Percentiles rank a stretch among this genome's conserved stretches.
Evolutionary conservation across 371 early-diverging fungal species (phyloP).

Genomic region (Syncephalis fuscata): DNA sequence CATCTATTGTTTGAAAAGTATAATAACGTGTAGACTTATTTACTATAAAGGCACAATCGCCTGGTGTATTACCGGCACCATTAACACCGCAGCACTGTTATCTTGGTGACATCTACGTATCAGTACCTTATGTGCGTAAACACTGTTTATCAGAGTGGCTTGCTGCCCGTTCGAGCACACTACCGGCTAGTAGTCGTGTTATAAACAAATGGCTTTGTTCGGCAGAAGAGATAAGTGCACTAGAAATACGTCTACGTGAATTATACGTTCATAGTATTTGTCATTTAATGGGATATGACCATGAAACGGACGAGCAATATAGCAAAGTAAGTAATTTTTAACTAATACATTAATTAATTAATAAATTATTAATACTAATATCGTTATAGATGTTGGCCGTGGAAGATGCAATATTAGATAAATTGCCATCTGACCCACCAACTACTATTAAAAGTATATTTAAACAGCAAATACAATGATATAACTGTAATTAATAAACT

Average conservation of each 20-base stretch:
- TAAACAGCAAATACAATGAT: too few species aligned
- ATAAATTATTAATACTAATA: too few species aligned
- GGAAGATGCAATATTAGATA: too few species aligned
- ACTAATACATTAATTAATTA: not conserved
- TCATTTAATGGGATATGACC: slow-evolving; percentile 11
- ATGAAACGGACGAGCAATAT: slow-evolving; percentile 6
- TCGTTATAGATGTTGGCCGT: too few species aligned
- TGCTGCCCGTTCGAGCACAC: too few species aligned
- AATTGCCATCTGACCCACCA: too few species aligned
- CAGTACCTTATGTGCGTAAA: slow-evolving; percentile 2
- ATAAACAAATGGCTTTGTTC: not conserved
- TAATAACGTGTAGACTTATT: too few species aligned
- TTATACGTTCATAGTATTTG: slow-evolving; percentile 7
- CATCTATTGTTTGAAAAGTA: too few species aligned
- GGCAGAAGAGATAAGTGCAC: slow-evolving; percentile 1
- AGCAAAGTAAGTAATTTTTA: slow-evolving; percentile 1
- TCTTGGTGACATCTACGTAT: slow-evolving; percentile 4
- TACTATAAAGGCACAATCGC: slow-evolving; percentile 4
- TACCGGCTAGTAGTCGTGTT: not conserved
- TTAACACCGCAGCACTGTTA: slow-evolving; percentile 1
- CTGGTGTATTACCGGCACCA: not conserved
- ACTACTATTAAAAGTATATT: too few species aligned
- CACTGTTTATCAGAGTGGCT: not conserved
- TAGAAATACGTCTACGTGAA: slow-evolving; percentile 5
- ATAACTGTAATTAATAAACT: too few species aligned